These are phyloP conservation scores for Neoscytalidium dimidiatum DNA, from an alignment of 2,329 filamentous ascomycete species.

Conservation along the genomic window DNA sequence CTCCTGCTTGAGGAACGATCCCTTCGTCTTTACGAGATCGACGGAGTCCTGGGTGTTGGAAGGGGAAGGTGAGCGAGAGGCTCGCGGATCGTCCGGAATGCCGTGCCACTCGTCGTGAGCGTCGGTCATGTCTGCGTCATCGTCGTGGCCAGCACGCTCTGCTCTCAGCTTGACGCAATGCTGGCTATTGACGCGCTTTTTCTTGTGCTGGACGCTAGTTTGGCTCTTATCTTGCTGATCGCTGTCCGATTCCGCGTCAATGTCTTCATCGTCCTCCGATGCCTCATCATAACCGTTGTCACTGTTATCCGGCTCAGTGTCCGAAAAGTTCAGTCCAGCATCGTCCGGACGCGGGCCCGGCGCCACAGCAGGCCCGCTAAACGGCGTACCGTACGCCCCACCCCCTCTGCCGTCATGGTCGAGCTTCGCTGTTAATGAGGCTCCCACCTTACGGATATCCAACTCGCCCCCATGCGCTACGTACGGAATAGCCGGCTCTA, in stretches of 20 bases:
- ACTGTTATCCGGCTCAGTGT: neutral
- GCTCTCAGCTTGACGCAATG: neutral
- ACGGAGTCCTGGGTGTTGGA: no score
- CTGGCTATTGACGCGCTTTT: neutral
- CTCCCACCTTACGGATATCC: conserved; percentile 25
- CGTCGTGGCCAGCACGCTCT: neutral
- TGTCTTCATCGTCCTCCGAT: neutral
- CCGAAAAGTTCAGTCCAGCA: neutral
- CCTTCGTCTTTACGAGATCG: no score
- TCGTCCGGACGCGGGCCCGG: no score
- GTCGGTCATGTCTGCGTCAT: neutral
- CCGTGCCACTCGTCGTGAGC: neutral
- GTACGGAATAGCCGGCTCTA: neutral
- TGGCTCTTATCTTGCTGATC: neutral
- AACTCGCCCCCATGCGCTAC: neutral
- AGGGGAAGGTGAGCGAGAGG: no score
- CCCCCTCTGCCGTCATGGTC: neutral
- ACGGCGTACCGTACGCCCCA: neutral
- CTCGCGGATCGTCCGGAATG: no score
- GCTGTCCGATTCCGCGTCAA: neutral
- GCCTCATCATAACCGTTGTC: neutral
- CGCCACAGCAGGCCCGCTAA: neutral
- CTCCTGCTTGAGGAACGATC: no score
- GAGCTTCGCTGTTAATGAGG: neutral
- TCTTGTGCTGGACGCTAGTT: neutral